These are phyloP conservation scores for Plasmodium reichenowi DNA, from an alignment of 169 alveolate species.

Conservation along the genomic window DNA sequence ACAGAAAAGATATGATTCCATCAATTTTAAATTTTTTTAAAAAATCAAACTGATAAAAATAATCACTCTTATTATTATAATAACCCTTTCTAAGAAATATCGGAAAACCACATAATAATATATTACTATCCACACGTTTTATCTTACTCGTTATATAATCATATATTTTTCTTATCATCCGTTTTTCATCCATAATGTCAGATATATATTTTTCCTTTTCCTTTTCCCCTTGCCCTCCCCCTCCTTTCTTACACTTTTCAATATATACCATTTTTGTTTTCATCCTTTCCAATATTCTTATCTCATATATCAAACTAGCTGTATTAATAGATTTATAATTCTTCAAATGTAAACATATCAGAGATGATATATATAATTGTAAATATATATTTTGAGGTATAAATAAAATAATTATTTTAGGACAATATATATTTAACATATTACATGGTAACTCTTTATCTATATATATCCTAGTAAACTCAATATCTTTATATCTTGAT, in stretches of 20 bases:
- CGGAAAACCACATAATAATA: slow-evolving; percentile 67
- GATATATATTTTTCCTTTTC: no score
- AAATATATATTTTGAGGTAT: slow-evolving; percentile 56
- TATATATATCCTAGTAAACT: slow-evolving; percentile 26
- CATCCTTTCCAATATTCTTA: slow-evolving; percentile 30
- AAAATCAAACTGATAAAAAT: slow-evolving; percentile 59
- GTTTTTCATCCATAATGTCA: neutral
- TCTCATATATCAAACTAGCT: slow-evolving; percentile 15
- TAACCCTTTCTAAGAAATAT: slow-evolving; percentile 17
- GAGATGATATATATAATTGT: slow-evolving; percentile 44
- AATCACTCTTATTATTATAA: slow-evolving; percentile 25
- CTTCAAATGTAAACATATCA: slow-evolving; percentile 47
- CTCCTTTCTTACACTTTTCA: neutral
- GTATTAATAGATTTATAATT: slow-evolving; percentile 31
- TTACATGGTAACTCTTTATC: slow-evolving; percentile 38
- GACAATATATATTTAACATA: slow-evolving; percentile 20
- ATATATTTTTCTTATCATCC: slow-evolving; percentile 4
- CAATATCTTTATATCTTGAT: slow-evolving; percentile 26
- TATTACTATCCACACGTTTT: slow-evolving; percentile 32
- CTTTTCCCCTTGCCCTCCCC: neutral
- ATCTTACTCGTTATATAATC: slow-evolving; percentile 19
- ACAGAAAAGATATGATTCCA: slow-evolving; percentile 36
- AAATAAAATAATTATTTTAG: slow-evolving; percentile 49
- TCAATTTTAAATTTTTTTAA: slow-evolving; percentile 32
- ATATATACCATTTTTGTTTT: neutral